phyloP scores from a whole-genome alignment of 129 eudicot species.

The Calendula officinalis region DNA sequence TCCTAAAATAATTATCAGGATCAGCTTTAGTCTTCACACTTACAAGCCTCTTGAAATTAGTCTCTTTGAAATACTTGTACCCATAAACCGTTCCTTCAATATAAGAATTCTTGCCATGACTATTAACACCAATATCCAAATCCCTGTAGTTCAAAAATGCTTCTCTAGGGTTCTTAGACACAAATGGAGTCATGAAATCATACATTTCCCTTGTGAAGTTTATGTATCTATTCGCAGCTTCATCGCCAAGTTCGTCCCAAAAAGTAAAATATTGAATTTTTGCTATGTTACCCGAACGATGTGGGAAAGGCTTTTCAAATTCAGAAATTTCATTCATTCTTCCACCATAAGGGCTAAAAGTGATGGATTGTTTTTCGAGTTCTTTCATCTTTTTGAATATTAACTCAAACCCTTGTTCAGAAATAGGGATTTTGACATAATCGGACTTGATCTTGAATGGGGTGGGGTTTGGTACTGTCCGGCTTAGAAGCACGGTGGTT shows the following conservation, averaged over 20 bases:
- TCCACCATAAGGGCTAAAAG: slow-evolving; percentile 10
- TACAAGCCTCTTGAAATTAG: slow-evolving; percentile 40
- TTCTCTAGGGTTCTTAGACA: slow-evolving; percentile 39
- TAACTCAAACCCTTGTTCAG: neutral
- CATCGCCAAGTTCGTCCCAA: neutral
- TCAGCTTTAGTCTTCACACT: slow-evolving; percentile 41
- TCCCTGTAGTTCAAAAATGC: slow-evolving; percentile 47
- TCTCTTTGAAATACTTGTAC: slow-evolving; percentile 29
- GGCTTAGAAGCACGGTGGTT: neutral
- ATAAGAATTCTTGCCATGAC: slow-evolving; percentile 26
- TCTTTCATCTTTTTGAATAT: slow-evolving; percentile 15
- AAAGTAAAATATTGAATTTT: neutral
- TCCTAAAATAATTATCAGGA: slow-evolving; percentile 39
- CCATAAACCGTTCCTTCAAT: slow-evolving; percentile 39
- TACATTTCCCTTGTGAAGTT: slow-evolving; percentile 1
- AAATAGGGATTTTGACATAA: neutral
- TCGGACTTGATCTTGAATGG: slow-evolving; percentile 1
- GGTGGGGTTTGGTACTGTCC: neutral
- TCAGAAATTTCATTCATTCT: slow-evolving; percentile 9
- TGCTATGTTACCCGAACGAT: slow-evolving; percentile 13
- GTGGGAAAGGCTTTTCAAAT: slow-evolving; percentile 15
- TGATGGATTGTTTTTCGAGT: neutral
- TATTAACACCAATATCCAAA: slow-evolving; percentile 41
- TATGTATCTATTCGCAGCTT: neutral
- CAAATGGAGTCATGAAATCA: slow-evolving; percentile 38